Base-by-base conservation (phyloP, 1,284 basidiomycete species). In the Wallemia mellicola region DNA sequence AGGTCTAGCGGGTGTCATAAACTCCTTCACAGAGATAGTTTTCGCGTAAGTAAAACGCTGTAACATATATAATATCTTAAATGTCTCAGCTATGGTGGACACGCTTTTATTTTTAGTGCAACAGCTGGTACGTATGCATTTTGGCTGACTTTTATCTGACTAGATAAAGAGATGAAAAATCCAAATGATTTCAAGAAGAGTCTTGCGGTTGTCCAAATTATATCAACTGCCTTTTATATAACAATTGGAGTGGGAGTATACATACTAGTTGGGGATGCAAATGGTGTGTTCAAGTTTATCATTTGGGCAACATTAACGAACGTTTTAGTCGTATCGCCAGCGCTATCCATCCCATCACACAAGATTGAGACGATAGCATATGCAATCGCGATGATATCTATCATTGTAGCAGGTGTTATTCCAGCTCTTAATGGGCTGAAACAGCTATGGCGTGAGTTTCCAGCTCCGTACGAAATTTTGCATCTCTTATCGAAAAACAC, bases 101-200 rank as follows among this genome's bases (percentile, higher is more conserved):
- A 68, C 61, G 66, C 66, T 63, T 68, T 66, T 27, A 64, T 66
- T 33, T 67, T 68, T 62, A 64, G 65, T 14, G n/a, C n/a, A n/a
- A n/a, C n/a, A n/a, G n/a, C n/a, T n/a, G n/a, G n/a, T n/a, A n/a
- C n/a, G n/a, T n/a, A n/a, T n/a, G n/a, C n/a, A n/a, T n/a, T n/a
- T n/a, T n/a, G n/a, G n/a, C n/a, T n/a, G n/a, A n/a, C n/a, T n/a
- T n/a, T n/a, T n/a, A n/a, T n/a, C n/a, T n/a, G n/a, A n/a, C 68
- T 68, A 62, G 65, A 64, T 60, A 66, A 65, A 19, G 68, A 69
- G 65, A 69, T 69, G 68, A 60, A 60, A 48, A 64, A 65, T 27
- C 68, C 68, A 26, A 64, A 66, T 28, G 67, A 69, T 59, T 69
- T 67, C 62, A 67, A 67, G 61, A 69, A 69, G 61, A 67, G 67